phyloP scores from a whole-genome alignment of 2,329 filamentous ascomycete species.

The Blumeria graminis region DNA sequence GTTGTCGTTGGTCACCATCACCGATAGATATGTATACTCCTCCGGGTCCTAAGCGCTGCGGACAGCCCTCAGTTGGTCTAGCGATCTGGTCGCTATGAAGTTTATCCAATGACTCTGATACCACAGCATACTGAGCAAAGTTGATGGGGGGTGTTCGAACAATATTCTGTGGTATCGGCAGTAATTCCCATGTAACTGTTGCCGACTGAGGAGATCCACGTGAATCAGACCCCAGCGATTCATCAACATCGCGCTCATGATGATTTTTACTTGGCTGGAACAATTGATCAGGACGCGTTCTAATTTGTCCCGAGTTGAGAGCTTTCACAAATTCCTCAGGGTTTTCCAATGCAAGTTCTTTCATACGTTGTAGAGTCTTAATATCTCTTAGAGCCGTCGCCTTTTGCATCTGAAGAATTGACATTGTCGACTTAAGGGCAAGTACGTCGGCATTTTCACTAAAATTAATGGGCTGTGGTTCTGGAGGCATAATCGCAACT shows the following conservation, averaged over 20 bases:
- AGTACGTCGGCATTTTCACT: constrained; percentile 62
- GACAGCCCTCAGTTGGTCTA: constrained; percentile 33
- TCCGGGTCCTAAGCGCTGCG: constrained; percentile 19
- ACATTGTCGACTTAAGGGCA: constrained; percentile 63
- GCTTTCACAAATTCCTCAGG: constrained; percentile 50
- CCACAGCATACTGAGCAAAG: constrained; percentile 84
- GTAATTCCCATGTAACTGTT: constrained; percentile 26
- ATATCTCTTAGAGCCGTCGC: constrained; percentile 58
- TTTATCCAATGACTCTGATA: constrained; percentile 62
- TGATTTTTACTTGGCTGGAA: constrained; percentile 13
- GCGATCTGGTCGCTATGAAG: constrained; percentile 58
- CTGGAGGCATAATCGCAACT: constrained; percentile 17
- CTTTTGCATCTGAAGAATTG: constrained; percentile 67
- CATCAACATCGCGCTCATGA: constrained; percentile 12
- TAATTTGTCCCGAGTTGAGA: constrained; percentile 36
- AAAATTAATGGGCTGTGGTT: constrained; percentile 29
- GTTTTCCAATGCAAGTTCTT: constrained; percentile 42
- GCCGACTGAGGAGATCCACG: neutral
- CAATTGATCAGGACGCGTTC: constrained; percentile 8
- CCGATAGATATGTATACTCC: constrained; percentile 13
- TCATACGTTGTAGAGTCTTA: constrained; percentile 40
- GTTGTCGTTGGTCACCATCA: neutral
- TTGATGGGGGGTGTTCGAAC: constrained; percentile 76
- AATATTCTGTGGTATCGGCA: constrained; percentile 60
- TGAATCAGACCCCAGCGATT: neutral